phyloP scores from a whole-genome alignment of 2,329 filamentous ascomycete genomes.

The Microcyclospora pomicola region DNA sequence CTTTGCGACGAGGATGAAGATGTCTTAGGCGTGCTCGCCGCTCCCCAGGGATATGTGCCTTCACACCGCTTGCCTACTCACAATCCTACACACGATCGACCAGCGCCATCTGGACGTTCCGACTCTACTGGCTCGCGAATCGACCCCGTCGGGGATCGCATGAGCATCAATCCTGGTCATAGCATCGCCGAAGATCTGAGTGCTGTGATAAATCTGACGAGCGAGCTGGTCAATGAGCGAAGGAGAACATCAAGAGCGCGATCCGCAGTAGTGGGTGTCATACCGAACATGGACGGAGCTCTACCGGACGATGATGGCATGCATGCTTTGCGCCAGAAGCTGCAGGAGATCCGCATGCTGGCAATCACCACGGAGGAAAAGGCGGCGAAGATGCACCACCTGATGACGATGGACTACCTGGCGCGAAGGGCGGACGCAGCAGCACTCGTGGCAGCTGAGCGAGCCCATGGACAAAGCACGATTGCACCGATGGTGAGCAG shows the following conservation, averaged over 20 bases:
- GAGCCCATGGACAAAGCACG: not conserved
- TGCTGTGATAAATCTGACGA: no score
- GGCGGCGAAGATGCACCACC: constrained; percentile 33
- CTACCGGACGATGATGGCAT: constrained; percentile 39
- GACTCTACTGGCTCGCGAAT: no score
- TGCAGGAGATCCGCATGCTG: constrained; percentile 34
- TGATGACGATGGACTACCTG: constrained; percentile 37
- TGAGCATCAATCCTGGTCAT: constrained; percentile 13
- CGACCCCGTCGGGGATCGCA: not conserved
- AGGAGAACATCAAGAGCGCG: not conserved
- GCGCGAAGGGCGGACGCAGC: constrained; percentile 7
- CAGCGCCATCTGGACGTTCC: no score
- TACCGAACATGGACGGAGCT: constrained; percentile 7
- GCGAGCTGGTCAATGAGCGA: no score
- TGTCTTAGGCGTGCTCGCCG: no score
- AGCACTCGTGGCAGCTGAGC: constrained; percentile 1
- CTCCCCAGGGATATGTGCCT: no score
- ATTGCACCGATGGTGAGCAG: not conserved
- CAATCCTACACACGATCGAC: no score
- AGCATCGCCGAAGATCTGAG: constrained; percentile 8
- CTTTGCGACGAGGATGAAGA: no score
- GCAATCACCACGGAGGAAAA: constrained; percentile 34
- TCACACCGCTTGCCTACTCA: no score
- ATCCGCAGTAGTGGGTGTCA: not conserved
- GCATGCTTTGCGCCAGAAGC: constrained; percentile 31